Evolutionary conservation across 148 eudicot species (phyloP).

Genomic region (Dianthus caryophyllus): DNA sequence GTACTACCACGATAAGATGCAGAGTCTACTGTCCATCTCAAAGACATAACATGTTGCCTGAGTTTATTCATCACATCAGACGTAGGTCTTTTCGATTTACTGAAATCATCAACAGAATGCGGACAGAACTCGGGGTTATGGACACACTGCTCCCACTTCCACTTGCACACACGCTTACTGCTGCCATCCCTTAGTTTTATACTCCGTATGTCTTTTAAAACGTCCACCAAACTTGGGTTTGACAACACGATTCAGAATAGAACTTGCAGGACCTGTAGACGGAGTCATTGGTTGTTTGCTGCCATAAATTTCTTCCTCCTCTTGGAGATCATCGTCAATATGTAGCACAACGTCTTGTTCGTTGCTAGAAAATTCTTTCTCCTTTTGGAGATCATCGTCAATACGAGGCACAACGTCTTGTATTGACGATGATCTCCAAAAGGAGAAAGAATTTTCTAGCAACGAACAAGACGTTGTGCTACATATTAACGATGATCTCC

Average conservation of each 20-base stretch:
- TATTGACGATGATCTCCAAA: too few species aligned
- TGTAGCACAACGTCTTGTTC: too few species aligned
- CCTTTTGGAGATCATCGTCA: too few species aligned
- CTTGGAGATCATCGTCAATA: too few species aligned
- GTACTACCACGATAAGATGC: neutral
- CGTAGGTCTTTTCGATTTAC: constrained; percentile 1
- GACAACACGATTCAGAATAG: neutral
- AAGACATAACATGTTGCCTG: constrained; percentile 48
- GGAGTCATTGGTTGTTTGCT: constrained; percentile 18
- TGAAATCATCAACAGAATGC: constrained; percentile 33
- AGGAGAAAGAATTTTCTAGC: too few species aligned
- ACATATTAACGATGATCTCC: too few species aligned
- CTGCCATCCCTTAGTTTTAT: too few species aligned
- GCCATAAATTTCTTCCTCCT: too few species aligned
- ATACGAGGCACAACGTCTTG: too few species aligned
- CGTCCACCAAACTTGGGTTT: neutral
- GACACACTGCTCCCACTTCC: constrained; percentile 33
- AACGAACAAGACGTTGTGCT: too few species aligned
- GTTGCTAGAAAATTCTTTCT: too few species aligned
- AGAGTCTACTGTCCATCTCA: constrained; percentile 67
- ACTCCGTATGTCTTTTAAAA: neutral
- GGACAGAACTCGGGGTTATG: constrained; percentile 47
- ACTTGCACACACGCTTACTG: too few species aligned
- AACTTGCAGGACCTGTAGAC: constrained; percentile 22
- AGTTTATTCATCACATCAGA: neutral